Percentiles rank a stretch among this genome's conserved stretches.
These are phyloP conservation scores for Spinellus fusiger DNA, from an alignment of 192 early-diverging fungal genomes.

Conservation along the genomic window DNA sequence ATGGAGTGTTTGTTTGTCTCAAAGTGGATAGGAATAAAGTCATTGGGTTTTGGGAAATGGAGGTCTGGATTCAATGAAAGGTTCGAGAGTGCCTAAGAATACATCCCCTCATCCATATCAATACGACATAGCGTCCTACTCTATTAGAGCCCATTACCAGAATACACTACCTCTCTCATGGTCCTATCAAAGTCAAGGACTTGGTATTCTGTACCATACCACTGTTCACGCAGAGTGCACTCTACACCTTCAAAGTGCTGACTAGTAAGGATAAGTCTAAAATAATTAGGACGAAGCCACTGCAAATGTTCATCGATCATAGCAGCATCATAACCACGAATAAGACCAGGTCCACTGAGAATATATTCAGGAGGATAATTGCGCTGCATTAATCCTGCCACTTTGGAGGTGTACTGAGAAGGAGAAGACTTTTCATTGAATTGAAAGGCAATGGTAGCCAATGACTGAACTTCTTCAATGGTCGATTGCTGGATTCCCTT, in stretches of 20 bases:
- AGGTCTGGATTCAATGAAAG: constrained; percentile 42
- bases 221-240: constrained; percentile 56
- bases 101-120: no score
- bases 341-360: constrained; percentile 45
- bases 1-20: constrained; percentile 40
- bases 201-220: constrained; percentile 80
- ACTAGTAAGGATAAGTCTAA: constrained; percentile 45
- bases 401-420: constrained; percentile 51
- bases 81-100: no score
- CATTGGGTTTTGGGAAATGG: constrained; percentile 64
- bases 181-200: constrained; percentile 49
- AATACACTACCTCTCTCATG: constrained; percentile 39
- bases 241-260: constrained; percentile 36
- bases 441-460: constrained; percentile 46
- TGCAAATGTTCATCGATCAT: constrained; percentile 57
- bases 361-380: constrained; percentile 60
- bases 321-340: constrained; percentile 56
- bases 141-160: no score
- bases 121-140: no score
- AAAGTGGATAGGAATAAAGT: constrained; percentile 80
- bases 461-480: constrained; percentile 67
- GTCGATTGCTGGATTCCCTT: constrained; percentile 70
- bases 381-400: constrained; percentile 74
- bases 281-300: constrained; percentile 56
- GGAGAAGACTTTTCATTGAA: constrained; percentile 70